These are phyloP conservation scores for Dictyostelium gargantuum DNA, from an alignment of 208 protist species.

Conservation along the genomic window DNA sequence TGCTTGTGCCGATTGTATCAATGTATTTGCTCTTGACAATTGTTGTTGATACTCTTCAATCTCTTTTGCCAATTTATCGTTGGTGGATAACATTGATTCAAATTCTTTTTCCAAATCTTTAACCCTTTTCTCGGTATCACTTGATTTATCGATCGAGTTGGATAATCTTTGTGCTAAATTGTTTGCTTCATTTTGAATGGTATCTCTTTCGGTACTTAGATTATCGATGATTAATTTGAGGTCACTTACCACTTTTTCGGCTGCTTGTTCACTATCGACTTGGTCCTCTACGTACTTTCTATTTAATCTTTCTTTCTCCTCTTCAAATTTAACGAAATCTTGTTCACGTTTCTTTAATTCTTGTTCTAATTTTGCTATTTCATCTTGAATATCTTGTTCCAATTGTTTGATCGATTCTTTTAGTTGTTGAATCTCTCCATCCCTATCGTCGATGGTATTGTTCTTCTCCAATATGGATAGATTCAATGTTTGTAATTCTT, in stretches of 20 bases:
- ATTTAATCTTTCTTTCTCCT: conserved; percentile 1
- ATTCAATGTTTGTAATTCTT: not conserved
- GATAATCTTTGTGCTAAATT: conserved; percentile 16
- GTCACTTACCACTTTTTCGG: not conserved
- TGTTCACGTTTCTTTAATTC: not conserved
- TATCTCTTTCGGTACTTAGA: not conserved
- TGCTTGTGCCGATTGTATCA: not conserved
- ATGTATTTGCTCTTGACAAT: not conserved
- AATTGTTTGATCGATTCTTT: not conserved
- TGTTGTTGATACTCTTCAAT: conserved; percentile 1
- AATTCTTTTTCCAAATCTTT: conserved; percentile 23
- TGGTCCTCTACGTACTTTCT: not conserved
- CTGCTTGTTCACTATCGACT: not conserved
- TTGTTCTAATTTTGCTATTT: not conserved
- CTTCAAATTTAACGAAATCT: not conserved
- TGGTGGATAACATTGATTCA: not conserved
- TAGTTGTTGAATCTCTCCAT: not conserved
- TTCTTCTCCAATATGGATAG: not conserved
- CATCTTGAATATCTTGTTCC: not conserved
- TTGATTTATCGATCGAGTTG: not conserved
- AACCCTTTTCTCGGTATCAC: not conserved
- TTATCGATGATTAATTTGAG: not conserved
- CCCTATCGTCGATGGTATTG: not conserved
- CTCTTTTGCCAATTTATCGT: conserved; percentile 3
- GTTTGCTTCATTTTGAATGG: not conserved